Evolutionary conservation across 2,329 filamentous ascomycete genomes (phyloP).

Genomic region (Microsporum audouinii): DNA sequence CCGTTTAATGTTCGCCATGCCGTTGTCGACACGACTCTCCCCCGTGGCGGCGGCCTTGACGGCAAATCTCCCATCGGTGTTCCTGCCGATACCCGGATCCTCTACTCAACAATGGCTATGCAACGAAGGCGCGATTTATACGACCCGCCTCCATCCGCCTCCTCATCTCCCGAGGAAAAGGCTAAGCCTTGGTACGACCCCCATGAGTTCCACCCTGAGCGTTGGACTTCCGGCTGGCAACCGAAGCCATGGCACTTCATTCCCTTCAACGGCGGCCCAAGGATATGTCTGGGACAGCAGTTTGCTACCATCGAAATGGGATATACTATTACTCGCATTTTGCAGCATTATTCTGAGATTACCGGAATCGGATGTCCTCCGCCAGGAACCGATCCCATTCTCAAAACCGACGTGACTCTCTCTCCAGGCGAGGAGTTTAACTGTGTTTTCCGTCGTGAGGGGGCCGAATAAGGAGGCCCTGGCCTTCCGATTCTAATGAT

Average conservation of each 20-base stretch:
- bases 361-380: conserved; percentile 22
- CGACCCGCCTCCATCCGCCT: conserved; percentile 21
- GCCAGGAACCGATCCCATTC: conserved; percentile 26
- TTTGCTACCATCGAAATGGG: conserved; percentile 50
- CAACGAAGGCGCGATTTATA: conserved; percentile 42
- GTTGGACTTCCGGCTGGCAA: conserved; percentile 41
- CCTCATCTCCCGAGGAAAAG: conserved; percentile 4
- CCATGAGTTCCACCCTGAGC: conserved; percentile 38
- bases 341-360: conserved; percentile 33
- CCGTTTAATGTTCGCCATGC: conserved; percentile 68
- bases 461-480: background rate
- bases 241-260: conserved; percentile 45
- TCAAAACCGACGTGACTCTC: conserved; percentile 31
- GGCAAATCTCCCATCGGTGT: conserved; percentile 36
- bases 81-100: conserved; percentile 37
- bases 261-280: conserved; percentile 43
- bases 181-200: conserved; percentile 32
- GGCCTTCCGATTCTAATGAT: background rate
- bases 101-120: conserved; percentile 44
- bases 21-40: conserved; percentile 62
- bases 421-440: conserved; percentile 30
- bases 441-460: conserved; percentile 23
- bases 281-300: conserved; percentile 49
- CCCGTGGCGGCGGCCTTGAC: conserved; percentile 47
- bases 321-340: conserved; percentile 35